phyloP scores from a whole-genome alignment of 345 rosid species.

The Corchorus capsularis region DNA sequence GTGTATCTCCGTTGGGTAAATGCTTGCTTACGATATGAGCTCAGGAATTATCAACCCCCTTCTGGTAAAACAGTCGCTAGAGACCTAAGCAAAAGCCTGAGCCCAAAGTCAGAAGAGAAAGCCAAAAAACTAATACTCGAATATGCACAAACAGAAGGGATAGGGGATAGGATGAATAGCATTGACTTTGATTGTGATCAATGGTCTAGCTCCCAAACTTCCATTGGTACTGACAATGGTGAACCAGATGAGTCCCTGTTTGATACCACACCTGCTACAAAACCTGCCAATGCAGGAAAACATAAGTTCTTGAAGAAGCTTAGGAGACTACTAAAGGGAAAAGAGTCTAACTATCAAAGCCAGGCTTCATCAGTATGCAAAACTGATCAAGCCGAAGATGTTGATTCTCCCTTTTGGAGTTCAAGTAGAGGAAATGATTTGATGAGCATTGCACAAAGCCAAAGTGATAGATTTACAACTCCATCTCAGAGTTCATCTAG shows the following conservation, averaged over 20 bases:
- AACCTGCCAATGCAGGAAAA: conserved; percentile 44
- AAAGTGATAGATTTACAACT: conserved; percentile 20
- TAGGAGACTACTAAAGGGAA: conserved; percentile 61
- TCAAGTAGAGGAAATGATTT: conserved; percentile 35
- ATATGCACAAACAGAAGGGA: conserved; percentile 61
- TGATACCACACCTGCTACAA: conserved; percentile 36
- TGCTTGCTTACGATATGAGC: conserved; percentile 85
- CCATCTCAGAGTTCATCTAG: conserved; percentile 37
- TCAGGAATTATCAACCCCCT: conserved; percentile 66
- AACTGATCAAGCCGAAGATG: conserved; percentile 34
- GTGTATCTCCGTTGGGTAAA: conserved; percentile 93
- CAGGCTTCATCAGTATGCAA: conserved; percentile 32
- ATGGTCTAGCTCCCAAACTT: conserved; percentile 63
- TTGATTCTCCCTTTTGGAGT: conserved; percentile 35
- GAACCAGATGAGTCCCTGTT: conserved; percentile 52
- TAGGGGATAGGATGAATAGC: conserved; percentile 34
- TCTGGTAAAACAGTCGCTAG: conserved; percentile 75
- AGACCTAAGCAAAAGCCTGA: conserved; percentile 77
- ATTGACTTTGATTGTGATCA: conserved; percentile 53
- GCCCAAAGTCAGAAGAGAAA: conserved; percentile 75
- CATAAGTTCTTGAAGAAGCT: conserved; percentile 61
- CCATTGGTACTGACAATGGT: conserved; percentile 53
- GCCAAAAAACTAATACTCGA: conserved; percentile 84
- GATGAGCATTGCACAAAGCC: conserved; percentile 24
- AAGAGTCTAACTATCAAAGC: conserved; percentile 44